phyloP scores from a whole-genome alignment of 805 yeast genomes.

The Cyberlindnera bimundalis region DNA sequence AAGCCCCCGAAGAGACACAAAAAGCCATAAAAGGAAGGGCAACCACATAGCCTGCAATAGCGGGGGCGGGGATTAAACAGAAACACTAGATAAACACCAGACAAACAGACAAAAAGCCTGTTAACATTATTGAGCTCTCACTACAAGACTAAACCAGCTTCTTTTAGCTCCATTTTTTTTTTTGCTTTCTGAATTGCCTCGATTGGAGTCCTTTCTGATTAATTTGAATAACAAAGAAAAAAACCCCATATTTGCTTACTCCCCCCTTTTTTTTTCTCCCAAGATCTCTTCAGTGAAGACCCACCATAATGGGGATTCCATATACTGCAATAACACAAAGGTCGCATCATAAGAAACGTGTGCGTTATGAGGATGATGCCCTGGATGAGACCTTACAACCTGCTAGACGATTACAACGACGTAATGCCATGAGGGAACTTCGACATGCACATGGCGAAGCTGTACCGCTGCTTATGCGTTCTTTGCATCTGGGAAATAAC shows the following conservation, averaged over 20 bases:
- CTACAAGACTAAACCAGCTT: too few species aligned
- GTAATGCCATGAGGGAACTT: slow-evolving; percentile 13
- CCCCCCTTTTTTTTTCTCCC: too few species aligned
- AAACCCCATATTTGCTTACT: too few species aligned
- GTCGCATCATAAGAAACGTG: slow-evolving; percentile 7
- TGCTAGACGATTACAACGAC: slow-evolving; percentile 8
- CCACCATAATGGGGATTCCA: slow-evolving; percentile 8
- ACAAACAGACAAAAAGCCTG: too few species aligned
- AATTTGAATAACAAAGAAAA: too few species aligned
- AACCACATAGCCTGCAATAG: background rate
- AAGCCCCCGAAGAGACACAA: background rate
- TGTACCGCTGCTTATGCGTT: slow-evolving; percentile 2
- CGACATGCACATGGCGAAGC: slow-evolving; percentile 4
- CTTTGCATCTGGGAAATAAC: background rate
- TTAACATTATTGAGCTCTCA: too few species aligned
- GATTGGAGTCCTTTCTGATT: too few species aligned
- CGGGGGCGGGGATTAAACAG: too few species aligned
- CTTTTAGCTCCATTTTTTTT: too few species aligned
- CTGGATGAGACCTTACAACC: slow-evolving; percentile 6
- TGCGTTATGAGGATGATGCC: slow-evolving; percentile 10
- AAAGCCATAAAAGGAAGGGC: background rate
- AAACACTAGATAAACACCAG: too few species aligned
- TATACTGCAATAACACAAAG: slow-evolving; percentile 5
- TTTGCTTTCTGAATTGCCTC: too few species aligned
- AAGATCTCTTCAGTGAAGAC: background rate